Evolutionary conservation across 31 red algal genomes (phyloP).

Genomic region (Asparagopsis taxiformis): DNA sequence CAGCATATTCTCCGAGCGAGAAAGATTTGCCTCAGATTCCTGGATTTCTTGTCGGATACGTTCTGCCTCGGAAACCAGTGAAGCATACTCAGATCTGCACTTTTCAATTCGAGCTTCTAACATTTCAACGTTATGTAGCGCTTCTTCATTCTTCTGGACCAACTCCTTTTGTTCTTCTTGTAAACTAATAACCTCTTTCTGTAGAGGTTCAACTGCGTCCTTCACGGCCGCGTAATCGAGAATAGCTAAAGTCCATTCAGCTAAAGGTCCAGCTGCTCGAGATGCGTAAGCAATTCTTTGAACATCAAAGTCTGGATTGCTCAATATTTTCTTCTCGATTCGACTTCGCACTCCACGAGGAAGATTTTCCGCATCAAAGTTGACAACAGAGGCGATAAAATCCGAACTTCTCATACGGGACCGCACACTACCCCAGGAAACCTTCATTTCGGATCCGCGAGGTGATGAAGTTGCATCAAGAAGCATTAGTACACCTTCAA

Average conservation of each 20-base stretch:
- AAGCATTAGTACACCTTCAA: constrained; percentile 77
- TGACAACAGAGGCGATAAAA: constrained; percentile 74
- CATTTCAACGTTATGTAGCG: constrained; percentile 26
- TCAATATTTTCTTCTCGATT: constrained; percentile 48
- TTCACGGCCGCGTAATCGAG: constrained; percentile 61
- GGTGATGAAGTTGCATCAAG: constrained; percentile 35
- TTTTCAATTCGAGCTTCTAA: constrained; percentile 52
- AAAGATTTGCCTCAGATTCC: constrained; percentile 62
- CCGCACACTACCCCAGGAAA: constrained; percentile 67
- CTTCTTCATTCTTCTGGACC: constrained; percentile 57
- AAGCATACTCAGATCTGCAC: constrained; percentile 66
- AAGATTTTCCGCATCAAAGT: constrained; percentile 64
- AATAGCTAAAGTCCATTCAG: constrained; percentile 78
- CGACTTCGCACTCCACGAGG: constrained; percentile 22
- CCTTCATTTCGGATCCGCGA: constrained; percentile 8
- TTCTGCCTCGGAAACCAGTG: constrained; percentile 68
- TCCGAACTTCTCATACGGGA: constrained; percentile 70
- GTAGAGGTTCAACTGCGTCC: constrained; percentile 65
- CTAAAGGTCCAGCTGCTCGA: constrained; percentile 73
- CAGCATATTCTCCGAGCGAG: constrained; percentile 64
- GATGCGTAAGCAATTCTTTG: constrained; percentile 63
- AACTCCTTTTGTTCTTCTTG: constrained; percentile 62
- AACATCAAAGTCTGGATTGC: constrained; percentile 71
- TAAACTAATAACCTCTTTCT: constrained; percentile 56
- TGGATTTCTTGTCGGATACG: constrained; percentile 65